These are phyloP conservation scores for Tolypocladium tundrense DNA, from an alignment of 2,329 filamentous ascomycete species.

Conservation along the genomic window DNA sequence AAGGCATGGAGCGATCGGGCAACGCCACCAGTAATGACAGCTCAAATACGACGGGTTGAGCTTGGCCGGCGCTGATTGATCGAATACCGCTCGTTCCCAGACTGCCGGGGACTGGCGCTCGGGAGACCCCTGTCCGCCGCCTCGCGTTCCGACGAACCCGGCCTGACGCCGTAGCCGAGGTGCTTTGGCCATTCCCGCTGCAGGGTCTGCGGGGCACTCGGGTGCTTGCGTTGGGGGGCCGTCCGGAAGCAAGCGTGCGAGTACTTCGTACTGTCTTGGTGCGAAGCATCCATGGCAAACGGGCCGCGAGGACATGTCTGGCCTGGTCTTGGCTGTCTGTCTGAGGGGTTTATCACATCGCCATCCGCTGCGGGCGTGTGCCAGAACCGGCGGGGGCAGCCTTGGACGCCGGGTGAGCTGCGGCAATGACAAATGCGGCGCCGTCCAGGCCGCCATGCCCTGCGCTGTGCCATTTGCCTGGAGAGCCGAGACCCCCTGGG, in stretches of 20 bases:
- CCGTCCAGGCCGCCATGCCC: not conserved
- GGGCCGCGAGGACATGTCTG: not conserved
- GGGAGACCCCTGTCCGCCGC: not conserved
- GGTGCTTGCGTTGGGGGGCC: not conserved
- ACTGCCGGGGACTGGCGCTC: not conserved
- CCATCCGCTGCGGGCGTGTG: not conserved
- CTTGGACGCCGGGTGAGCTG: not conserved
- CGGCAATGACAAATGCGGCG: not conserved
- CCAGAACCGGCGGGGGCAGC: not conserved
- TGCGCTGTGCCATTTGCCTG: not conserved
- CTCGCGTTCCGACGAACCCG: not conserved
- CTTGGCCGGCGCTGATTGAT: not conserved
- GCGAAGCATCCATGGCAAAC: not conserved
- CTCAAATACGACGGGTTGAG: not conserved
- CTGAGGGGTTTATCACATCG: not conserved
- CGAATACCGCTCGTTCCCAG: not conserved
- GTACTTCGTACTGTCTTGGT: too few species aligned
- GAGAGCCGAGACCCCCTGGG: not conserved
- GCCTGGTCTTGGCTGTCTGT: not conserved
- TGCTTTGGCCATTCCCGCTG: not conserved
- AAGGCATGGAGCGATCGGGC: not conserved
- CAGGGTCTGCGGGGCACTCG: not conserved
- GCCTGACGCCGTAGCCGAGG: not conserved
- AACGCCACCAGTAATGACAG: not conserved
- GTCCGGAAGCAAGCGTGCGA: not conserved